These are phyloP conservation scores for Candida suzukii DNA, from an alignment of 805 yeast species.

Conservation along the genomic window DNA sequence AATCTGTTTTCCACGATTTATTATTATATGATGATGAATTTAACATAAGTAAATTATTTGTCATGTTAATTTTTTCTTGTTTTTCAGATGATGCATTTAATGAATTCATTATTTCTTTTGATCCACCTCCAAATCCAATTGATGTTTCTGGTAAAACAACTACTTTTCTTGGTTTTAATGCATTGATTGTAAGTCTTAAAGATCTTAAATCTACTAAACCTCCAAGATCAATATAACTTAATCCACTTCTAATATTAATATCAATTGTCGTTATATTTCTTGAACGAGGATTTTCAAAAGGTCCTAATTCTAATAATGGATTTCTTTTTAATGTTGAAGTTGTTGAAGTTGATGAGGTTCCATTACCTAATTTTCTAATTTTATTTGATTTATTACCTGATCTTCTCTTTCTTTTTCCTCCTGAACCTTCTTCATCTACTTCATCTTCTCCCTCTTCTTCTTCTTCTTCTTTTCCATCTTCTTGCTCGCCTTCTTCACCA, in stretches of 20 bases:
- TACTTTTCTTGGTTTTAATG: conserved; percentile 70
- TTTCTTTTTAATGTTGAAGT: neutral
- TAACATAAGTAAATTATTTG: no score
- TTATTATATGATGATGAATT: no score
- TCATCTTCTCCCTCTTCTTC: conserved; percentile 12
- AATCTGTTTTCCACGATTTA: conserved; percentile 17
- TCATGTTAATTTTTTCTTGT: neutral
- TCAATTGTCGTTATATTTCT: conserved; percentile 27
- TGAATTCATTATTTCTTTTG: conserved; percentile 13
- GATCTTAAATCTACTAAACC: conserved; percentile 86
- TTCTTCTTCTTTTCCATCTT: conserved; percentile 14
- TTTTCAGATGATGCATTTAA: conserved; percentile 8
- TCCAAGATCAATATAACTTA: conserved; percentile 72
- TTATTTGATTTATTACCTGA: conserved; percentile 10
- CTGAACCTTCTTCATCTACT: conserved; percentile 16
- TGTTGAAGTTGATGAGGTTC: neutral
- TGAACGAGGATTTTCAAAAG: conserved; percentile 44
- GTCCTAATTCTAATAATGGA: conserved; percentile 32
- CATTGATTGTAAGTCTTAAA: conserved; percentile 65
- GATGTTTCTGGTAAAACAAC: conserved; percentile 33
- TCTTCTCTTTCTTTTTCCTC: conserved; percentile 14
- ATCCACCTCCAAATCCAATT: conserved; percentile 15
- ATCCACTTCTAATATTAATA: conserved; percentile 58
- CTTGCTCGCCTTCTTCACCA: conserved; percentile 17
- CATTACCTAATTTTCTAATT: conserved; percentile 29